These are phyloP conservation scores for Cordyceps cateniannulata DNA, from an alignment of 2,329 filamentous ascomycete genomes.

Conservation along the genomic window DNA sequence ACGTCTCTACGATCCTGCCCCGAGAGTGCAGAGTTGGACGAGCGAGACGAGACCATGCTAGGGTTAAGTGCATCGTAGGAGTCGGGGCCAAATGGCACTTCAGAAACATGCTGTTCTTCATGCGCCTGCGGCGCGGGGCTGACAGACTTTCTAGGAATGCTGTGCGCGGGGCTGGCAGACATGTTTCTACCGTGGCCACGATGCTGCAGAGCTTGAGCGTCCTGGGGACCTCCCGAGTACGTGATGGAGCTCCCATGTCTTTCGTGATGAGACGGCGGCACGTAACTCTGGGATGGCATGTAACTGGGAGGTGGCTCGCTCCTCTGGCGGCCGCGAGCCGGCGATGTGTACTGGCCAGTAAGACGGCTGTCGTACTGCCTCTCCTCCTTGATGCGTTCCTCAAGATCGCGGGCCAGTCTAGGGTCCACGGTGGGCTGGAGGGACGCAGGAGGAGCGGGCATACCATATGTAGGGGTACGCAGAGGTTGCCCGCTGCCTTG, in stretches of 20 bases:
- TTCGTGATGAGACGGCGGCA: constrained; percentile 39
- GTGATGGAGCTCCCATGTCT: constrained; percentile 31
- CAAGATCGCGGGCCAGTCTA: constrained; percentile 47
- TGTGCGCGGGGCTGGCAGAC: constrained; percentile 41
- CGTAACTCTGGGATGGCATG: constrained; percentile 25
- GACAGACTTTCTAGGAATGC: constrained; percentile 64
- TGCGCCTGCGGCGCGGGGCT: constrained; percentile 57
- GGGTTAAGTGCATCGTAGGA: constrained; percentile 70
- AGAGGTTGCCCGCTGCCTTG: constrained; percentile 11
- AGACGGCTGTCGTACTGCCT: constrained; percentile 42
- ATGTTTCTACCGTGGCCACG: constrained; percentile 33
- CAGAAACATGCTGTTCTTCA: constrained; percentile 47
- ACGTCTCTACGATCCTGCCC: constrained; percentile 40
- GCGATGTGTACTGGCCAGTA: constrained; percentile 32
- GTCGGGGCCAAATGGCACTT: constrained; percentile 67
- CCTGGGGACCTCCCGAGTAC: constrained; percentile 28
- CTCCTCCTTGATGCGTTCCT: constrained; percentile 51
- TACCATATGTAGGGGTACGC: constrained; percentile 30
- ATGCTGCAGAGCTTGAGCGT: constrained; percentile 21
- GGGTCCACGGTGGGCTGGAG: constrained; percentile 57
- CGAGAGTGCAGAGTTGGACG: constrained; percentile 23
- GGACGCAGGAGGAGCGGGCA: constrained; percentile 47
- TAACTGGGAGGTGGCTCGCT: constrained; percentile 25
- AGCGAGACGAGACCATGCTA: constrained; percentile 31
- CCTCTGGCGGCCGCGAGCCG: constrained; percentile 35